Evolutionary conservation across 202 grass and related monocot species (phyloP).

Genomic region (Musa balbisiana): DNA sequence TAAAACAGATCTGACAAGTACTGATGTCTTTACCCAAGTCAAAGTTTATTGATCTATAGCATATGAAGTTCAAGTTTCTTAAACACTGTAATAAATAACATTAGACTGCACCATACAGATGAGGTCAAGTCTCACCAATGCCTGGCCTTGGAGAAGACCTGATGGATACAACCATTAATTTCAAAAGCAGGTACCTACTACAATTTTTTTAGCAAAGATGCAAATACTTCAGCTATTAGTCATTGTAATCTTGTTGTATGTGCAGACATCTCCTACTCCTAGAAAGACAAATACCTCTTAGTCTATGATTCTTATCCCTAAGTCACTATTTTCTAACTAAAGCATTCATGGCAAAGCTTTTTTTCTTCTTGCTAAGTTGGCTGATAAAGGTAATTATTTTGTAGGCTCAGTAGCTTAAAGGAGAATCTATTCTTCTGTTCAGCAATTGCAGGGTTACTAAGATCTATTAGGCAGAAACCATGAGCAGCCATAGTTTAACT

Average conservation of each 20-base stretch:
- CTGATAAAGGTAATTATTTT: background rate
- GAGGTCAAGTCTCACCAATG: background rate
- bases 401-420: background rate
- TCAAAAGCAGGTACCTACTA: background rate
- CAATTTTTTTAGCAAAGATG: too few relatives aligned
- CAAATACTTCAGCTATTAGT: background rate
- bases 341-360: background rate
- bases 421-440: background rate
- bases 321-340: background rate
- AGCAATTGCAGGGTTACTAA: background rate
- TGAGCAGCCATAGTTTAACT: conserved; percentile 56
- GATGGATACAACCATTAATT: background rate
- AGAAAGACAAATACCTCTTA: background rate
- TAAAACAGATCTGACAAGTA: too few relatives aligned
- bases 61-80: too few relatives aligned
- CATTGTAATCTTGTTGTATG: background rate
- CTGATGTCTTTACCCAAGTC: too few relatives aligned
- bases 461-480: conserved; percentile 15
- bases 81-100: background rate
- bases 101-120: background rate
- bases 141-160: background rate
- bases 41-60: too few relatives aligned
- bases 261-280: too few relatives aligned
- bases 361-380: background rate
- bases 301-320: background rate